A percentile compares a stretch with the other conserved stretches of the same genome.
These are phyloP conservation scores for Neurospora tetraspora DNA, from an alignment of 495 filamentous ascomycete genomes.

Conservation along the genomic window DNA sequence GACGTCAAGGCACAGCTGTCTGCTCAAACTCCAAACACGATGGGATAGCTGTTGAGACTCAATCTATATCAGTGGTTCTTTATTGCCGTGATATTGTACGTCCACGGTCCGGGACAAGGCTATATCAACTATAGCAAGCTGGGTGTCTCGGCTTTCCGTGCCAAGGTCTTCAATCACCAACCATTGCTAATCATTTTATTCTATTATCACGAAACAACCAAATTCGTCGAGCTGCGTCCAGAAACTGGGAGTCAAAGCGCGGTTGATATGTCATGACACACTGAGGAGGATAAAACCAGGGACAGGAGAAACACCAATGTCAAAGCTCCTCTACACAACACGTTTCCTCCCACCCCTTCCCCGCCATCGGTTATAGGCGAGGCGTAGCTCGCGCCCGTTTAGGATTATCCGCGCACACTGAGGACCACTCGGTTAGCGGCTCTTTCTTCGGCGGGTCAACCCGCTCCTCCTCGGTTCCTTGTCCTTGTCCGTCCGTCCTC, in stretches of 20 bases:
- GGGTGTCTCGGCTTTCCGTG: not conserved
- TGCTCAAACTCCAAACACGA: not conserved
- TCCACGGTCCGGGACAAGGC: not conserved
- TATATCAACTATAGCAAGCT: not conserved
- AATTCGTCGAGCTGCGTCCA: not conserved
- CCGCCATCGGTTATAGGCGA: slow-evolving; percentile 10
- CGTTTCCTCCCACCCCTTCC: not conserved
- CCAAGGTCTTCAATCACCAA: not conserved
- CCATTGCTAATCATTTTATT: not conserved
- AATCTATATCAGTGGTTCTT: slow-evolving; percentile 5
- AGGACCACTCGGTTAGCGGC: slow-evolving; percentile 18
- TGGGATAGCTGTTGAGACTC: slow-evolving; percentile 3
- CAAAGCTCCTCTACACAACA: not conserved
- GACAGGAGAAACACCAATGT: not conserved
- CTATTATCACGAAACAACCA: not conserved
- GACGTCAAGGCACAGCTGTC: slow-evolving; percentile 3
- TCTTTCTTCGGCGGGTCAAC: slow-evolving; percentile 13
- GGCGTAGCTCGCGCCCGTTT: slow-evolving; percentile 9
- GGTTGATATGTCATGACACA: not conserved
- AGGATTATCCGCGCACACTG: slow-evolving; percentile 16
- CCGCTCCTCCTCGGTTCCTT: slow-evolving; percentile 5
- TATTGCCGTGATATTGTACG: not conserved
- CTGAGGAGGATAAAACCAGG: not conserved
- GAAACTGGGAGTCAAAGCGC: not conserved
- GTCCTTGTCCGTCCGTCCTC: not conserved